A percentile compares a stretch with the other conserved stretches of the same genome.
phyloP scores from a whole-genome alignment of 2,329 filamentous ascomycete genomes.

The Pseudodiploospora longispora region DNA sequence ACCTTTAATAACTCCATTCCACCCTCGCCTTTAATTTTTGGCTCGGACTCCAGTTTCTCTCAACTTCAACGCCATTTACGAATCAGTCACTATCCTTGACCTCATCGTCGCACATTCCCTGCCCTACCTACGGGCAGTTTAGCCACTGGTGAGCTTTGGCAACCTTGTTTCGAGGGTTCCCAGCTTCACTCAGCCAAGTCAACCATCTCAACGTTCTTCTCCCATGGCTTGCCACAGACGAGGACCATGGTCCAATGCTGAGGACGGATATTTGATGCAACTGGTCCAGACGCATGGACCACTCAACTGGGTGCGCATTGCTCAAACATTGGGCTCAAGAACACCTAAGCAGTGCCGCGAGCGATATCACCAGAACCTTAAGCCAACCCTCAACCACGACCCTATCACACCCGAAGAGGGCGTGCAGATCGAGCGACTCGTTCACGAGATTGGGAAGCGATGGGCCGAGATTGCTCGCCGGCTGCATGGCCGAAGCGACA shows the following conservation, averaged over 20 bases:
- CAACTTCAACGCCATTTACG: too few species aligned
- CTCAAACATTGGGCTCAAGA: slow-evolving; percentile 64
- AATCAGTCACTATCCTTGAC: too few species aligned
- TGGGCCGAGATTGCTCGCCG: slow-evolving; percentile 89
- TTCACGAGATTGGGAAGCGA: slow-evolving; percentile 70
- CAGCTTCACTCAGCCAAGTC: too few species aligned
- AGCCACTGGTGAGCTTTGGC: too few species aligned
- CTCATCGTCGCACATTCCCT: too few species aligned
- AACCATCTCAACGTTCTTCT: too few species aligned
- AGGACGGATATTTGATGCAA: slow-evolving; percentile 63
- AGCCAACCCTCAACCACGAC: slow-evolving; percentile 63
- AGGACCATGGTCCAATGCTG: slow-evolving; percentile 75
- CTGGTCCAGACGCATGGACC: slow-evolving; percentile 65
- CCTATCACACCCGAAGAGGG: slow-evolving; percentile 67
- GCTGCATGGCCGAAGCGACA: slow-evolving; percentile 80
- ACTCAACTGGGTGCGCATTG: slow-evolving; percentile 86
- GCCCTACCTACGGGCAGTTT: too few species aligned
- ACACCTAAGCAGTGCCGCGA: slow-evolving; percentile 94
- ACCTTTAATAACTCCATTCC: too few species aligned
- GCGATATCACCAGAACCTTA: slow-evolving; percentile 89
- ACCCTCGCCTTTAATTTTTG: too few species aligned
- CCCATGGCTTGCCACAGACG: slow-evolving; percentile 29
- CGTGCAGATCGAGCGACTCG: slow-evolving; percentile 65
- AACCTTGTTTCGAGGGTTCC: too few species aligned
- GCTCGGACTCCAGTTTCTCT: too few species aligned